These are phyloP conservation scores for Curvularia spicifera DNA, from an alignment of 2,329 filamentous ascomycete genomes.

Conservation along the genomic window DNA sequence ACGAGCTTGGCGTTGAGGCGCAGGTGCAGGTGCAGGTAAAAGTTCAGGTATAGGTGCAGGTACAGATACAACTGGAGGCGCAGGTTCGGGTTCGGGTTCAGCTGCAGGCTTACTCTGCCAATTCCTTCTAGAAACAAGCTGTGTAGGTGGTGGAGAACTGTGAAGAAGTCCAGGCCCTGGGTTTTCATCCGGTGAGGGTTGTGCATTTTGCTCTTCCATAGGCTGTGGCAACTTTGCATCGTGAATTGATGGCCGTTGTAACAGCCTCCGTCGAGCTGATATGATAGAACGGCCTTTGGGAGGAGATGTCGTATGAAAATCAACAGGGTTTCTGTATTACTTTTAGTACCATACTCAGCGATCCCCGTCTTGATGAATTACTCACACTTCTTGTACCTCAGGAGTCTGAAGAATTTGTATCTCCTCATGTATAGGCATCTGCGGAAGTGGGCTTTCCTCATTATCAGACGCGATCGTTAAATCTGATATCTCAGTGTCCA, in stretches of 20 bases:
- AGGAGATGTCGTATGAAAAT: too few species aligned
- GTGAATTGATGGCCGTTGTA: conserved; percentile 30
- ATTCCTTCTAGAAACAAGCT: conserved; percentile 4
- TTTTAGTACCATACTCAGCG: conserved; percentile 8
- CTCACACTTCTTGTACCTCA: conserved; percentile 7
- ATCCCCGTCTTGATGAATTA: background rate
- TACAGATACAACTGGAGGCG: background rate
- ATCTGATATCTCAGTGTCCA: background rate
- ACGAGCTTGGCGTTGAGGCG: background rate
- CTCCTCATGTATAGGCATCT: background rate
- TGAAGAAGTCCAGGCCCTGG: background rate
- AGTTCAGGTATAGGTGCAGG: background rate
- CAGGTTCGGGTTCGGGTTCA: background rate
- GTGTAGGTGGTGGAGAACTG: conserved; percentile 4
- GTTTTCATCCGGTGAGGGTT: background rate
- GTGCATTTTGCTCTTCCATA: background rate
- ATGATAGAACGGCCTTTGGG: conserved; percentile 9
- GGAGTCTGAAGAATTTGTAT: conserved; percentile 15
- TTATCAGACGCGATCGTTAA: conserved; percentile 18
- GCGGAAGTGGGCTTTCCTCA: conserved; percentile 5
- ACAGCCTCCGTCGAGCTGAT: conserved; percentile 27
- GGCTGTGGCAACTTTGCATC: conserved; percentile 20
- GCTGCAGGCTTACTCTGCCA: background rate
- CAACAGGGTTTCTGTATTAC: background rate
- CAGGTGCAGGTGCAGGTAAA: background rate